phyloP scores from a whole-genome alignment of 768 basidiomycete genomes.

The Hydnomerulius pinastri region DNA sequence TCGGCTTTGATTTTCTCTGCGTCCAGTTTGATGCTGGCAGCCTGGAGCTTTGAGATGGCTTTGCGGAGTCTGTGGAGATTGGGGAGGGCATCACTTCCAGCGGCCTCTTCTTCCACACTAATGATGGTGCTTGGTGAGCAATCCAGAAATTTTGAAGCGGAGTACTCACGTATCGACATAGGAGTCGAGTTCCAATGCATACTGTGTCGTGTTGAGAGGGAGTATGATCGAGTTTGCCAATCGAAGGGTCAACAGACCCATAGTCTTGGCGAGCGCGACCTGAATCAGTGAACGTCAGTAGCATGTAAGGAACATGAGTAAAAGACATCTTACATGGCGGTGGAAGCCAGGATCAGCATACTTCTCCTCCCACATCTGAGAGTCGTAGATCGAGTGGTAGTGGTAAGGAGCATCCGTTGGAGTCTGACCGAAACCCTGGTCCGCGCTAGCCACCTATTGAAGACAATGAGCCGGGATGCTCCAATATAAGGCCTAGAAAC shows the following conservation, averaged over 20 bases:
- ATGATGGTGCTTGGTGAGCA: constrained; percentile 10
- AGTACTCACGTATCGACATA: constrained; percentile 61
- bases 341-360: constrained; percentile 79
- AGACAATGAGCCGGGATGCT: not conserved
- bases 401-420: constrained; percentile 67
- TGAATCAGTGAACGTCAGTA: constrained; percentile 24
- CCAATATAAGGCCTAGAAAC: not conserved
- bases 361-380: constrained; percentile 67
- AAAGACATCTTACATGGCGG: constrained; percentile 56
- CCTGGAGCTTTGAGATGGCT: constrained; percentile 49
- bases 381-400: constrained; percentile 78
- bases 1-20: constrained; percentile 59
- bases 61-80: constrained; percentile 47
- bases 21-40: constrained; percentile 57
- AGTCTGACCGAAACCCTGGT: constrained; percentile 33
- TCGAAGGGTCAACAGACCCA: constrained; percentile 65
- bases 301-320: not conserved
- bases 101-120: constrained; percentile 54
- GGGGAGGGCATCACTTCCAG: constrained; percentile 12
- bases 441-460: constrained; percentile 36
- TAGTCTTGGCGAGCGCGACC: constrained; percentile 67
- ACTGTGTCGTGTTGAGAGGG: constrained; percentile 79
- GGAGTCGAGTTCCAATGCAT: constrained; percentile 61
- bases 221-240: constrained; percentile 64
- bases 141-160: constrained; percentile 20